phyloP scores from a whole-genome alignment of 495 filamentous ascomycete genomes.

The Diplogelasinospora grovesii region DNA sequence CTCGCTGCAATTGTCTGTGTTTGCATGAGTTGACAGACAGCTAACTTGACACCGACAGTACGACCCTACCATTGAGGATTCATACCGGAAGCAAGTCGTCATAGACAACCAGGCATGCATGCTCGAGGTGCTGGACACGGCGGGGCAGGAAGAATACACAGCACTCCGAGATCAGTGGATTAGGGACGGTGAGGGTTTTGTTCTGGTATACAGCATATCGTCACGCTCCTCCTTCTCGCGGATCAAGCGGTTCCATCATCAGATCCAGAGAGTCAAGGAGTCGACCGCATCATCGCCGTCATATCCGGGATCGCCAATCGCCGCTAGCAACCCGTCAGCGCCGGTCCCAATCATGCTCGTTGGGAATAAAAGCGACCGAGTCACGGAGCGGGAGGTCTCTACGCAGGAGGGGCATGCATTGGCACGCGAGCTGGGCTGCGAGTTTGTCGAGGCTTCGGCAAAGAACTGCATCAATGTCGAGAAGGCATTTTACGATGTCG shows the following conservation, averaged over 20 bases:
- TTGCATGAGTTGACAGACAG: constrained; percentile 3
- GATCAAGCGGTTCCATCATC: constrained; percentile 91
- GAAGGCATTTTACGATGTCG: constrained; percentile 97
- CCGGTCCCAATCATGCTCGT: constrained; percentile 95
- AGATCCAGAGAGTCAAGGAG: constrained; percentile 96
- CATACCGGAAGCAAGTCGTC: constrained; percentile 96
- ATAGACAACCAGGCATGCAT: constrained; percentile 96
- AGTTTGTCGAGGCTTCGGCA: constrained; percentile 97
- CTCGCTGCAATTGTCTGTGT: constrained; percentile 6
- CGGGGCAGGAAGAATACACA: constrained; percentile 99
- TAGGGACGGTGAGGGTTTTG: constrained; percentile 92
- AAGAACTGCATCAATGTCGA: constrained; percentile 99
- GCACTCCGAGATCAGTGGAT: constrained; percentile 98
- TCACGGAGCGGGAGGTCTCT: constrained; percentile 91
- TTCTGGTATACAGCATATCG: constrained; percentile 96
- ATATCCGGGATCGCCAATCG: constrained; percentile 53
- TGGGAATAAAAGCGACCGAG: constrained; percentile 95
- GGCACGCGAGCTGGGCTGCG: constrained; percentile 87
- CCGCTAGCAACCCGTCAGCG: constrained; percentile 43
- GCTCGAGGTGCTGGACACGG: constrained; percentile 97
- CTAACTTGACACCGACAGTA: constrained; percentile 46
- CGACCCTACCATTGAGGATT: constrained; percentile 96
- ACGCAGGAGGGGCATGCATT: constrained; percentile 92
- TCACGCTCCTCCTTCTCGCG: constrained; percentile 90
- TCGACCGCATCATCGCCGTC: constrained; percentile 76